These are phyloP conservation scores for Hyaloperonospora arabidopsidis DNA, from an alignment of 352 stramenopile species.

Conservation along the genomic window DNA sequence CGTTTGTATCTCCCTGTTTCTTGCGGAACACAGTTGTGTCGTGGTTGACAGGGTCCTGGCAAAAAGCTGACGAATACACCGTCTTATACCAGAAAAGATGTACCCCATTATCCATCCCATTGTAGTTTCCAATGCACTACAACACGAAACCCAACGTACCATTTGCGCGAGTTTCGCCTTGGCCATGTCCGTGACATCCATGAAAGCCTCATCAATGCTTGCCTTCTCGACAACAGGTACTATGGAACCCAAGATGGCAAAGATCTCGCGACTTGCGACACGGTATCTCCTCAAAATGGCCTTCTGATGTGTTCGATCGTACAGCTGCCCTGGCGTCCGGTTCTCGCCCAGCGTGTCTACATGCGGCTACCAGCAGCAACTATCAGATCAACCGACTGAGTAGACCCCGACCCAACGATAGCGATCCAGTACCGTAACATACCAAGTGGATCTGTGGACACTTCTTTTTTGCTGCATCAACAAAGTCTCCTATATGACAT, in stretches of 20 bases:
- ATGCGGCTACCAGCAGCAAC: constrained; percentile 45
- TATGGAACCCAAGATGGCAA: constrained; percentile 45
- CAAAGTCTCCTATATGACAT: constrained; percentile 43
- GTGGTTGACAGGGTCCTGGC: constrained; percentile 38
- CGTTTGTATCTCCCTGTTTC: constrained; percentile 23
- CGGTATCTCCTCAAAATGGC: constrained; percentile 74
- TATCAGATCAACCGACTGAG: constrained; percentile 2
- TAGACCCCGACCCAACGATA: not conserved
- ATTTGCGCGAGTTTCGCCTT: constrained; percentile 40
- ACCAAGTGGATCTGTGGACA: constrained; percentile 76
- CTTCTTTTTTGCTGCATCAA: constrained; percentile 51
- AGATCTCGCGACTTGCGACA: constrained; percentile 72
- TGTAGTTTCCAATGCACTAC: not conserved
- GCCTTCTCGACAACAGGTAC: constrained; percentile 61
- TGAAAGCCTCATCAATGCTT: constrained; percentile 76
- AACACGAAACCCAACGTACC: constrained; percentile 17
- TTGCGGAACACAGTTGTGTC: constrained; percentile 62
- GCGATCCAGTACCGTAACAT: constrained; percentile 1
- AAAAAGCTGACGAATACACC: constrained; percentile 53
- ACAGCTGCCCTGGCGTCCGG: constrained; percentile 45
- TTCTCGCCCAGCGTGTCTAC: constrained; percentile 79
- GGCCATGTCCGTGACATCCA: constrained; percentile 70
- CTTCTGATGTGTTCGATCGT: constrained; percentile 74
- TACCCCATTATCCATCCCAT: constrained; percentile 2
- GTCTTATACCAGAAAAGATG: constrained; percentile 21